Conservation (phyloP, 2,329 filamentous ascomycete species). For the Venturiaceae sp. region DNA sequence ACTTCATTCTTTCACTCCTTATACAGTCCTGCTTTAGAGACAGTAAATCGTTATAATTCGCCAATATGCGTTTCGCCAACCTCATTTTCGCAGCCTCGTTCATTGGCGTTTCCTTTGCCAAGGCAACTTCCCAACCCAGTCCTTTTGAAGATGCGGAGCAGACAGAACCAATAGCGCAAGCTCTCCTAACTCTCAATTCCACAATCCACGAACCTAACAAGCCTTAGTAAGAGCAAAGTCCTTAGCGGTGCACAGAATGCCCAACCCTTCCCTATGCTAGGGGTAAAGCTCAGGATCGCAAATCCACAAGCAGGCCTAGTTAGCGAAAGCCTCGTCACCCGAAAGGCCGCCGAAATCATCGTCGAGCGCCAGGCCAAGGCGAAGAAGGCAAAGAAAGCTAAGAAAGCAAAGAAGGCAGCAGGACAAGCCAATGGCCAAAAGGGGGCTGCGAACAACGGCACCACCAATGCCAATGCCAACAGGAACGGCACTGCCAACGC, state of each 20-base stretch:
- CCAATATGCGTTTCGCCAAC: constrained; percentile 1
- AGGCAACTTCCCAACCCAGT: background rate
- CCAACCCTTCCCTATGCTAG: background rate
- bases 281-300: background rate
- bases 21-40: background rate
- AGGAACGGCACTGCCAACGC: background rate
- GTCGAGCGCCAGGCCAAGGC: too few relatives aligned
- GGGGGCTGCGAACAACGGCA: background rate
- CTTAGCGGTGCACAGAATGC: background rate
- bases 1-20: background rate
- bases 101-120: background rate
- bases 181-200: background rate
- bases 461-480: background rate
- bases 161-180: background rate
- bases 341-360: too few relatives aligned
- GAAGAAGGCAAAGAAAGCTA: too few relatives aligned
- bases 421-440: background rate
- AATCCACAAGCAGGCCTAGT: too few relatives aligned
- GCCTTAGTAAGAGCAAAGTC: background rate
- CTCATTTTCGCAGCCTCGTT: background rate
- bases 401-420: background rate
- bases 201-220: background rate
- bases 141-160: background rate
- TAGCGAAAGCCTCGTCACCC: too few relatives aligned
- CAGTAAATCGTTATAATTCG: background rate